phyloP scores from a whole-genome alignment of 345 rosid genomes.

The Sapria himalayana region DNA sequence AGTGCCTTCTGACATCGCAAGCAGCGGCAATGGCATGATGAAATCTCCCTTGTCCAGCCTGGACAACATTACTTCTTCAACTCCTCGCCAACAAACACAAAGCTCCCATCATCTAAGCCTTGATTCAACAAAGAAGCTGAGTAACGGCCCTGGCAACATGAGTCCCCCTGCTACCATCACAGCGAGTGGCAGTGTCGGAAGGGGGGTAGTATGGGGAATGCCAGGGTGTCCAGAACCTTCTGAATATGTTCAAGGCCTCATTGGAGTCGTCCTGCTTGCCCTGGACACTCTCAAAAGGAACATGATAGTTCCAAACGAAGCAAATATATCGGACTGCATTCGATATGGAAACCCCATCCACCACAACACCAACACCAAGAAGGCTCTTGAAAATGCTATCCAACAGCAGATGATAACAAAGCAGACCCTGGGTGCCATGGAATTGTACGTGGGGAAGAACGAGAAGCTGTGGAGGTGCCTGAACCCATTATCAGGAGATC shows the following conservation, averaged over 20 bases:
- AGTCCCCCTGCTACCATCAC: too few species aligned
- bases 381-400: slow-evolving; percentile 48
- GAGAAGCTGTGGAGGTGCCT: slow-evolving; percentile 62
- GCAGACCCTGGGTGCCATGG: slow-evolving; percentile 27
- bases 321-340: slow-evolving; percentile 55
- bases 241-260: slow-evolving; percentile 59
- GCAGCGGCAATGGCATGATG: too few species aligned
- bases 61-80: too few species aligned
- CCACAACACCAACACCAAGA: slow-evolving; percentile 33
- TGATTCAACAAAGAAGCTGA: too few species aligned
- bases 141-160: too few species aligned
- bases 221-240: slow-evolving; percentile 34
- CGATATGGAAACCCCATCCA: slow-evolving; percentile 50
- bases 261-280: slow-evolving; percentile 58
- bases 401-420: slow-evolving; percentile 44
- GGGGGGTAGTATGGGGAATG: slow-evolving; percentile 35
- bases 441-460: slow-evolving; percentile 43
- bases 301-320: slow-evolving; percentile 51
- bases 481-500: slow-evolving; percentile 42
- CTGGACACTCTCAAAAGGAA: slow-evolving; percentile 52
- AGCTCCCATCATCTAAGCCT: too few species aligned
- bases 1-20: too few species aligned
- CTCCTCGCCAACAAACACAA: too few species aligned
- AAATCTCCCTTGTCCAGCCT: too few species aligned
- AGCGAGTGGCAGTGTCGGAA: too few species aligned